A percentile compares a stretch with the other conserved stretches of the same genome.
phyloP scores from a whole-genome alignment of 331 rosid species.

The Rosa hybrid region DNA sequence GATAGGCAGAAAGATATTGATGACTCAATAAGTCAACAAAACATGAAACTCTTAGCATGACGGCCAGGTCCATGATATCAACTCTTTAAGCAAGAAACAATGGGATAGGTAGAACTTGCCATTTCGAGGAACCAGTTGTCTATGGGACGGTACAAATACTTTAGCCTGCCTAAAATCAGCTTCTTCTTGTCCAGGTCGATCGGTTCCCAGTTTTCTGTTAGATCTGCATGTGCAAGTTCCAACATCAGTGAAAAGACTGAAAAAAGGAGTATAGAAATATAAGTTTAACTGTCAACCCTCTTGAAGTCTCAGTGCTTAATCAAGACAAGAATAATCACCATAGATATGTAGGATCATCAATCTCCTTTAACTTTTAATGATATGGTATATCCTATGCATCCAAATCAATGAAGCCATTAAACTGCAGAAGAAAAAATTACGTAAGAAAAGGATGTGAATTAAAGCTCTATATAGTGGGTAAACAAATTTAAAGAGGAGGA shows the following conservation, averaged over 20 bases:
- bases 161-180: slow-evolving; percentile 88
- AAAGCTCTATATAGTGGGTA: not conserved
- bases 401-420: slow-evolving; percentile 79
- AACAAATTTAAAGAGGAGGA: not conserved
- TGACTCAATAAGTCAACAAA: not conserved
- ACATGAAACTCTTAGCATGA: not conserved
- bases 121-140: slow-evolving; percentile 75
- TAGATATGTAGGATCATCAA: slow-evolving; percentile 82
- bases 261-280: not conserved
- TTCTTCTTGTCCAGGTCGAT: slow-evolving; percentile 76
- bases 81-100: not conserved
- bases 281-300: too few species aligned
- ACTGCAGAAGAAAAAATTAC: slow-evolving; percentile 41
- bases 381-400: slow-evolving; percentile 72
- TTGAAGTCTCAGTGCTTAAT: slow-evolving; percentile 3
- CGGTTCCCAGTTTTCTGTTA: slow-evolving; percentile 91
- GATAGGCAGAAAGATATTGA: not conserved
- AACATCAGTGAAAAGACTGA: not conserved
- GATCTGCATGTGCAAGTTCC: slow-evolving; percentile 48
- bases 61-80: too few species aligned
- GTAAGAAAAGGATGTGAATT: not conserved
- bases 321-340: slow-evolving; percentile 50
- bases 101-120: slow-evolving; percentile 31
- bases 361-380: slow-evolving; percentile 84
- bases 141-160: slow-evolving; percentile 54